Conservation (phyloP, 2,329 filamentous ascomycete species). For the Aureobasidium sp. region DNA sequence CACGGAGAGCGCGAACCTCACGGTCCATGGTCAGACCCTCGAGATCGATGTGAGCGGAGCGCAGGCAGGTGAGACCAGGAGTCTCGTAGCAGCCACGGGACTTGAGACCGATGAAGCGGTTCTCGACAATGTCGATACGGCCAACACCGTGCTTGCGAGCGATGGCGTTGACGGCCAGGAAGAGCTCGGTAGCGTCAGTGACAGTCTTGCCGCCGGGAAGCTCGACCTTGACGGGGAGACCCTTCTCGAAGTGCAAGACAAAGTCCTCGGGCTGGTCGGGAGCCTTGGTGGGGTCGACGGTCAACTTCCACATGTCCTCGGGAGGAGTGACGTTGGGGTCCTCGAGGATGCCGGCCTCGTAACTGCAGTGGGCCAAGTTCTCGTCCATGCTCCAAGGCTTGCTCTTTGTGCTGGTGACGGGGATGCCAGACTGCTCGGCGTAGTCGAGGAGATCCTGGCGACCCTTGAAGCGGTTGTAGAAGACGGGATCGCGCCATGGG, state of each 20-base stretch:
- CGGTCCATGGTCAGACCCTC: conserved; percentile 63
- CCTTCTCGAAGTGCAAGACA: conserved; percentile 65
- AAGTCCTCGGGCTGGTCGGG: conserved; percentile 66
- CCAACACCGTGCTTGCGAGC: conserved; percentile 68
- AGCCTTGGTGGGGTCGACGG: conserved; percentile 58
- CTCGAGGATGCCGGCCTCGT: conserved; percentile 73
- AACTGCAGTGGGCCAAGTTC: conserved; percentile 69
- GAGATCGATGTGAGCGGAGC: conserved; percentile 53
- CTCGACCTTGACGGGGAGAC: conserved; percentile 63
- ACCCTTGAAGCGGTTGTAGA: conserved; percentile 65
- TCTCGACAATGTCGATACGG: conserved; percentile 76
- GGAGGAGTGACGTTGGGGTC: conserved; percentile 59
- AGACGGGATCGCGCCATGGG: conserved; percentile 65
- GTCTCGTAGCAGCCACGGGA: conserved; percentile 75
- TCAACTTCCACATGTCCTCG: conserved; percentile 72
- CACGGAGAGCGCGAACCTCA: conserved; percentile 61
- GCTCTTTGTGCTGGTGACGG: conserved; percentile 65
- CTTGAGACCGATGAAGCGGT: conserved; percentile 74
- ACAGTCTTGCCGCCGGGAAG: conserved; percentile 51
- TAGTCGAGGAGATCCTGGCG: conserved; percentile 68
- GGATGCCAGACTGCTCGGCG: conserved; percentile 59
- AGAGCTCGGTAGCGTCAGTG: conserved; percentile 65
- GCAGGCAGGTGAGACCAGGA: conserved; percentile 50
- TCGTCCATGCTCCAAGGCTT: conserved; percentile 64
- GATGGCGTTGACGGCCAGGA: conserved; percentile 64